Percentiles rank a stretch among this genome's conserved stretches.
These are phyloP conservation scores for Coniochaeta hoffmannii DNA, from an alignment of 2,329 filamentous ascomycete species.

Conservation along the genomic window DNA sequence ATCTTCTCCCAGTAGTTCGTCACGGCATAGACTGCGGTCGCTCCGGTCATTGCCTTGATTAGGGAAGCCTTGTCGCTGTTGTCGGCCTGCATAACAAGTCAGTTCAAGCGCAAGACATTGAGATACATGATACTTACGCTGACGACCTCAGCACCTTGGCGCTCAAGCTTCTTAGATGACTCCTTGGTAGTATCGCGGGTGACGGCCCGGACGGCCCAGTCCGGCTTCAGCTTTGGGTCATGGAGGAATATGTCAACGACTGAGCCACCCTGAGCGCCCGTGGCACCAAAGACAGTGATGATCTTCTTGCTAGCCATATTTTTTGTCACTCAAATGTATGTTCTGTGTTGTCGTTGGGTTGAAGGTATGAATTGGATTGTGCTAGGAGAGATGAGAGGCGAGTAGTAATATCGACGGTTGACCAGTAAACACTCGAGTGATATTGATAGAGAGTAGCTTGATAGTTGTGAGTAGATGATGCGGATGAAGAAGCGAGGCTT, in stretches of 20 bases:
- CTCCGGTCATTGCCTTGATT: slow-evolving; percentile 33
- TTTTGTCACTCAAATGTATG: not conserved
- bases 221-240: slow-evolving; percentile 32
- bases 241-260: slow-evolving; percentile 35
- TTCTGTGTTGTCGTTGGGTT: too few relatives aligned
- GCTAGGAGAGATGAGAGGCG: too few relatives aligned
- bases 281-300: slow-evolving; percentile 51
- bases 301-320: slow-evolving; percentile 13
- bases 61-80: slow-evolving; percentile 37
- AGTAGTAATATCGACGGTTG: too few relatives aligned
- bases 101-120: too few relatives aligned
- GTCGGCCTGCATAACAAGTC: slow-evolving; percentile 31
- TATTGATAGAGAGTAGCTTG: too few relatives aligned
- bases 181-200: slow-evolving; percentile 40
- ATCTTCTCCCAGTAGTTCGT: slow-evolving; percentile 44
- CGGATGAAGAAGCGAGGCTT: not conserved
- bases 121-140: slow-evolving; percentile 24
- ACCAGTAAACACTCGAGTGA: too few relatives aligned
- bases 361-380: not conserved
- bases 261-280: slow-evolving; percentile 53
- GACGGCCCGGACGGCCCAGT: slow-evolving; percentile 46
- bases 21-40: slow-evolving; percentile 42
- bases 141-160: slow-evolving; percentile 42
- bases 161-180: slow-evolving; percentile 33
- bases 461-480: not conserved